Base-by-base conservation (phyloP, 2,329 filamentous ascomycete species). In the Colletotrichum sidae region DNA sequence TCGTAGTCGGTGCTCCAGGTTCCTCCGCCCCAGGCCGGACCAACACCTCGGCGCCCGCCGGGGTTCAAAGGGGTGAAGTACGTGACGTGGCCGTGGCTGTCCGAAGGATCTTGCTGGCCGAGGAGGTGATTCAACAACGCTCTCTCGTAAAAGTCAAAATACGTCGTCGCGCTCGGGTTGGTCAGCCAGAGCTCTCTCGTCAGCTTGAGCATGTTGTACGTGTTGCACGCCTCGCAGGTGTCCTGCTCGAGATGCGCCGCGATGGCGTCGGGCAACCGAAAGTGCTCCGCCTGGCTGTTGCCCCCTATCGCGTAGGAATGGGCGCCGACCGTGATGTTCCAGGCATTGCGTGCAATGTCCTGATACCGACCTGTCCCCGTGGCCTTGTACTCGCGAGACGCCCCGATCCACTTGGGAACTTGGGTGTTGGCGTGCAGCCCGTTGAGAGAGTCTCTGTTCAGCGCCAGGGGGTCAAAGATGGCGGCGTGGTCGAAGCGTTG, bases 201-300 rank as follows among this genome's bases (percentile, higher is more conserved):
- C 41, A 86, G 72, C 70, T 86, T 86, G 50, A 86, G 80, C 84
- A 86, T 86, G 69, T 86, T 86, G 70, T 86, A 85, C 0, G 82
- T 83, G 71, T 86, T 86, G 73, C 84, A 86, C 2, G 78, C 78
- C 72, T 86, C 84, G 49, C 78, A 79, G 0, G 83, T 85, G 69
- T 86, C 84, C 0, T 73, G 69, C 4, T 72, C 72, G 10, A 86
- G 73, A 55, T 78, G 81, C 3, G 68, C 70, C 0, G 83, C 75
- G 57, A 86, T 86, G 9, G 77, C 80, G 63, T 85, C 77, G 0
- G 83, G 76, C 0, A 72, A 71, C 12, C 75, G 78, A 70, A 86
- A 86, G 70, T 86, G 84, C 69, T 86, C 84, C 0, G 81, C 77
- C 65, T 85, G 80, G 69, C 82, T 84, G 74, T 86, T 86, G 4